Conservation (phyloP, 2,329 filamentous ascomycete genomes). For the Phialophora macrospora region DNA sequence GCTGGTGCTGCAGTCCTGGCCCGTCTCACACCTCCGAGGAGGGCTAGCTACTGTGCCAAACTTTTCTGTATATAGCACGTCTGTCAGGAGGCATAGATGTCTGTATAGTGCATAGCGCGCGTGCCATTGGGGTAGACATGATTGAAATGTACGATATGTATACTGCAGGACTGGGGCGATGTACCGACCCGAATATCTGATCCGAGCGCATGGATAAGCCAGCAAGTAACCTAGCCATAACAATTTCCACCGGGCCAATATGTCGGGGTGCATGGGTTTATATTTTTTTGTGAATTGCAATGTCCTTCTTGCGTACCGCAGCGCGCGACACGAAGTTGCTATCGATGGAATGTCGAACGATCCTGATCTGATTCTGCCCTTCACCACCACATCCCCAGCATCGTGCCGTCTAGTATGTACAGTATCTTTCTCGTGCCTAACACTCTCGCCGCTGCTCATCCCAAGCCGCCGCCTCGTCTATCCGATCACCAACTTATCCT, state of each 20-base stretch:
- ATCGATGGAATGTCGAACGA: neutral
- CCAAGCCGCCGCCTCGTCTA: constrained; percentile 55
- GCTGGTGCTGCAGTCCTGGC: no score
- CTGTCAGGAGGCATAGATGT: neutral
- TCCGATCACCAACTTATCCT: constrained; percentile 88
- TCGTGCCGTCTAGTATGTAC: constrained; percentile 36
- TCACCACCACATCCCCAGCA: constrained; percentile 12
- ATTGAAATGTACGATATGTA: neutral
- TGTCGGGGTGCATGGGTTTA: neutral
- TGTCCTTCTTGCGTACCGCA: neutral
- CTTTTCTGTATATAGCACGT: neutral
- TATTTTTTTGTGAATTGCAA: neutral
- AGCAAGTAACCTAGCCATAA: neutral
- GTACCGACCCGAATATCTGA: neutral
- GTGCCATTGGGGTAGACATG: neutral
- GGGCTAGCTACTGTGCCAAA: neutral
- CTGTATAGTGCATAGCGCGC: neutral
- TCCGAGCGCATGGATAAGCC: neutral
- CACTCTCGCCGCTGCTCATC: neutral
- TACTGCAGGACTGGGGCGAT: neutral
- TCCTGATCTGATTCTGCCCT: neutral
- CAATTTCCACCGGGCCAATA: neutral
- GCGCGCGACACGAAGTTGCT: neutral
- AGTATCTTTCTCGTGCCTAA: constrained; percentile 15
- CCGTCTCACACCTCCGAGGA: no score